A percentile compares a stretch with the other conserved stretches of the same genome.
These are phyloP conservation scores for Coemansia sp. DNA, from an alignment of 192 early-diverging fungal species.

Conservation along the genomic window DNA sequence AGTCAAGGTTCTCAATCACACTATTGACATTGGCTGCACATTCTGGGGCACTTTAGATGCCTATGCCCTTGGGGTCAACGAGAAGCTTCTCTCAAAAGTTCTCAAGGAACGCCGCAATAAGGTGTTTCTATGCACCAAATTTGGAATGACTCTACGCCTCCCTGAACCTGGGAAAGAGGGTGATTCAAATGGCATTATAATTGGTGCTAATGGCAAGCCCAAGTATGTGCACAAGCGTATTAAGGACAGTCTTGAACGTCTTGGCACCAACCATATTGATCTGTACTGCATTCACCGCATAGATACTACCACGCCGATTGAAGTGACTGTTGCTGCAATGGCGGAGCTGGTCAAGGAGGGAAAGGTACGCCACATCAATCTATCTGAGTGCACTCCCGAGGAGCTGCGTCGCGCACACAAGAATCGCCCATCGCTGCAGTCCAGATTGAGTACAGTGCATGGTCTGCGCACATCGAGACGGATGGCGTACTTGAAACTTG, in stretches of 20 bases:
- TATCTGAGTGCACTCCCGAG: conserved; percentile 61
- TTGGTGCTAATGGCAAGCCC: conserved; percentile 45
- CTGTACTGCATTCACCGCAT: conserved; percentile 67
- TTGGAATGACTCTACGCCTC: background rate
- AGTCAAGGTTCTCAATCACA: too few relatives aligned
- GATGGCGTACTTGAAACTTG: conserved; percentile 67
- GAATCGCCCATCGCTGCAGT: conserved; percentile 67
- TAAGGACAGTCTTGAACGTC: too few relatives aligned
- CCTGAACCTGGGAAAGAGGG: conserved; percentile 27
- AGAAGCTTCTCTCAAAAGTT: conserved; percentile 57
- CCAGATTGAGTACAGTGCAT: conserved; percentile 53
- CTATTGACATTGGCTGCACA: too few relatives aligned
- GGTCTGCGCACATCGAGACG: conserved; percentile 64
- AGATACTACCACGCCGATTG: conserved; percentile 61
- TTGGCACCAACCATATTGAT: conserved; percentile 61
- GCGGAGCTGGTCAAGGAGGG: conserved; percentile 66
- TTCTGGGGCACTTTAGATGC: conserved; percentile 64
- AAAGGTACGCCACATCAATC: too few relatives aligned
- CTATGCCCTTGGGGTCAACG: conserved; percentile 60
- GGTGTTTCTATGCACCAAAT: too few relatives aligned
- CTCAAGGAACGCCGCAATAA: conserved; percentile 54
- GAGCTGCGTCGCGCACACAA: conserved; percentile 65
- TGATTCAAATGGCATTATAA: conserved; percentile 8
- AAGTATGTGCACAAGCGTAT: conserved; percentile 55
- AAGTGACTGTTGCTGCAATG: conserved; percentile 63